Evolutionary conservation across 1,284 basidiomycete species (phyloP), one percentile per base, ranked within the genome.

Genomic region (Leccinum olivaceoglutinosum): DNA sequence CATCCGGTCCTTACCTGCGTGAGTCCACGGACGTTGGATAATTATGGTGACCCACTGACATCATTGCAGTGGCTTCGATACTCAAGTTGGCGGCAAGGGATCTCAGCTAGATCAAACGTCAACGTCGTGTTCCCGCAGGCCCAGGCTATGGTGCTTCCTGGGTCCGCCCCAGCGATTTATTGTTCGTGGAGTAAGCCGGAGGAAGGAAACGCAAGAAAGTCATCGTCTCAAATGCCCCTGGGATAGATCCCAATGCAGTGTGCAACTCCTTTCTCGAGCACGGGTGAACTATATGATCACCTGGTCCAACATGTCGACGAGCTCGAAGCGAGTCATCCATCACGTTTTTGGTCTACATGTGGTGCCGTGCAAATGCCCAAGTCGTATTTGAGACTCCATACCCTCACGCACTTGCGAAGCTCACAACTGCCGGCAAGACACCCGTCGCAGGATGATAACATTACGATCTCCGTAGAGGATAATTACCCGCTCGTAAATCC

Each of bases 41-140:
- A 10, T 60, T 39, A 5, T 16, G 25, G 25, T 29, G 25, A 14
- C 18, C 4, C 67, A 63, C 62, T 68, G 21, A 76, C 25, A n/a
- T 38, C 14, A 18, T 65, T 61, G 3, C 63, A 82, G 81, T 62
- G 89, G 89, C 39, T 91, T 92, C 68, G 86, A 93, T 34, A 93
- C 92, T 1, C 80, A 89, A 64, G 88, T 93, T 60, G 97, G 96
- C 67, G 92, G 93, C 62, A 98, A 98, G 77, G 96, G 96, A 12
- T 89, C 91, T 7, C 93, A 96, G 73, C 82, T 98, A 4, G 58
- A 96, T 96, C 72, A 93, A 94, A 89, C 65, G 90, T 93, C 61
- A 89, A 84, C 61, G 76, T 84, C 16, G 87, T 93, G 21, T 94
- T 93, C 68, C 86, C 90, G 8, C 81, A 85, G 60, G 92, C 92